These are phyloP conservation scores for Spathaspora gorwiae DNA, from an alignment of 805 yeast genomes.

Conservation along the genomic window DNA sequence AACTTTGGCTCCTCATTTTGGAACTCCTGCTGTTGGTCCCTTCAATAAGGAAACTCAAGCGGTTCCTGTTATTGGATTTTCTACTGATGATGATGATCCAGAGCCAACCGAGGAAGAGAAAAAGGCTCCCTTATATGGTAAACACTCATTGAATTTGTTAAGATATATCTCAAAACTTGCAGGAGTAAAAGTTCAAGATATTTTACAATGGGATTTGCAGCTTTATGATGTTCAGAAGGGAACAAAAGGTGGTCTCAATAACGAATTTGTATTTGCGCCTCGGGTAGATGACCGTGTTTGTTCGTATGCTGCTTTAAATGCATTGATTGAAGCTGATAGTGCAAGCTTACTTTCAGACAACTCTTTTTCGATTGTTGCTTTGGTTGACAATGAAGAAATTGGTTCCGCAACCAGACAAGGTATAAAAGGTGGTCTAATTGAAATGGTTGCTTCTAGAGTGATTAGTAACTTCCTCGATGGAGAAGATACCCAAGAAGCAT, in stretches of 20 bases:
- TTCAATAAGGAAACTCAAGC: constrained; percentile 74
- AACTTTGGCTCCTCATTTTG: constrained; percentile 84
- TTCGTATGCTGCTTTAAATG: constrained; percentile 65
- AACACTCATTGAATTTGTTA: constrained; percentile 63
- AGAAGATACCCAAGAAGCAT: constrained; percentile 20
- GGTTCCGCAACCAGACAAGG: constrained; percentile 81
- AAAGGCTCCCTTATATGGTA: constrained; percentile 60
- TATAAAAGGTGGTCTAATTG: constrained; percentile 72
- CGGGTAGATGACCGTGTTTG: constrained; percentile 83
- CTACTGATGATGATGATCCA: constrained; percentile 33
- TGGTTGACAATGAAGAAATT: constrained; percentile 79
- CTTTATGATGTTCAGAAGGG: constrained; percentile 81
- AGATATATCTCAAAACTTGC: constrained; percentile 65
- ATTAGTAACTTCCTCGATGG: constrained; percentile 25
- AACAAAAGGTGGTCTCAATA: constrained; percentile 67
- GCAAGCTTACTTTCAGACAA: constrained; percentile 21
- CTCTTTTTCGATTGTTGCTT: constrained; percentile 54
- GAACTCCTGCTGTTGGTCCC: constrained; percentile 61
- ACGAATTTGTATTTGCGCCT: constrained; percentile 77
- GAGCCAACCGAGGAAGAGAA: constrained; percentile 53
- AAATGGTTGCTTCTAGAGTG: constrained; percentile 57
- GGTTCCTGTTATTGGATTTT: constrained; percentile 71
- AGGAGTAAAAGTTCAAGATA: constrained; percentile 53
- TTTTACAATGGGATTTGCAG: constrained; percentile 71
- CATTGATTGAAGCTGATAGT: constrained; percentile 43